Conservation (phyloP, 352 stramenopile species). For the Pseudoperonospora humuli region DNA sequence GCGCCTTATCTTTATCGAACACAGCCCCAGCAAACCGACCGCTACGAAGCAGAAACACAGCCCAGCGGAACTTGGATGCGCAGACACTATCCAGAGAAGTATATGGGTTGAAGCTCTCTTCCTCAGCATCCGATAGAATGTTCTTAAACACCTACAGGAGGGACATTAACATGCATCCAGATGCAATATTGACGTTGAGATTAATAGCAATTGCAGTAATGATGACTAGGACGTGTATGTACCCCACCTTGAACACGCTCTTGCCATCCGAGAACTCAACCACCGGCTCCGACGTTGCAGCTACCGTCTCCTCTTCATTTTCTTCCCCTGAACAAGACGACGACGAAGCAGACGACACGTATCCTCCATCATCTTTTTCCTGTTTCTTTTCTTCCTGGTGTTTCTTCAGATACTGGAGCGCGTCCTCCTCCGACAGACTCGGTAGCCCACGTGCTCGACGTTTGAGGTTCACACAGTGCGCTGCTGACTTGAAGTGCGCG, state of each 20-base stretch:
- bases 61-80: conserved; percentile 61
- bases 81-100: conserved; percentile 39
- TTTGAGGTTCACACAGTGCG: conserved; percentile 79
- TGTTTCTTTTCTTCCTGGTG: conserved; percentile 21
- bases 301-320: conserved; percentile 39
- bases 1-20: conserved; percentile 82
- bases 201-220: background rate
- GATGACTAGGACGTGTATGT: background rate
- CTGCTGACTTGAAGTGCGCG: conserved; percentile 77
- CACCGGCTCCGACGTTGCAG: conserved; percentile 54
- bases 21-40: conserved; percentile 89
- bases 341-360: conserved; percentile 29
- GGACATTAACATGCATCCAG: background rate
- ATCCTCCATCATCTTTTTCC: conserved; percentile 14
- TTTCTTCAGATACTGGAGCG: conserved; percentile 15
- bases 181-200: background rate
- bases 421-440: conserved; percentile 36
- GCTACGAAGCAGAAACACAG: conserved; percentile 86
- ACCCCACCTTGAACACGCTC: conserved; percentile 62
- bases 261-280: conserved; percentile 69
- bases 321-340: conserved; percentile 41
- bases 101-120: conserved; percentile 59
- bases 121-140: conserved; percentile 35
- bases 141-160: conserved; percentile 54
- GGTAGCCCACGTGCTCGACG: conserved; percentile 47